Evolutionary conservation across 306 rosid genomes (phyloP).

Genomic region (Cotoneaster glaucophyllus): DNA sequence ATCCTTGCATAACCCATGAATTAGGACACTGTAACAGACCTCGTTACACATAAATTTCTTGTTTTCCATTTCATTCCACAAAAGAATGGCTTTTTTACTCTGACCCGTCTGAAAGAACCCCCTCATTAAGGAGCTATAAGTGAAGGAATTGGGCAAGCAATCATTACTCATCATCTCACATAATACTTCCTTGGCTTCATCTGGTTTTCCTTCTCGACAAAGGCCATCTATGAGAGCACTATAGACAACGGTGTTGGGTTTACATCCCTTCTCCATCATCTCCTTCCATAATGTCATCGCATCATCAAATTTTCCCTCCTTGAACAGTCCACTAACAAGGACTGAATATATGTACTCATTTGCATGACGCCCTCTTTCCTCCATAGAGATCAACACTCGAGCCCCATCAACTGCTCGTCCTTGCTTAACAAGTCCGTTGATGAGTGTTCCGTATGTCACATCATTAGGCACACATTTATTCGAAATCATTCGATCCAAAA

Average conservation of each 20-base stretch:
- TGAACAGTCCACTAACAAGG: slow-evolving; percentile 81
- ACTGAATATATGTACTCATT: slow-evolving; percentile 71
- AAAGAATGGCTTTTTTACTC: slow-evolving; percentile 54
- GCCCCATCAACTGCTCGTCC: slow-evolving; percentile 68
- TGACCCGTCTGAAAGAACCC: slow-evolving; percentile 62
- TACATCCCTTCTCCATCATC: slow-evolving; percentile 59
- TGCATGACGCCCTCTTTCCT: slow-evolving; percentile 64
- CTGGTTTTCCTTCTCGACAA: slow-evolving; percentile 67
- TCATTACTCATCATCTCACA: slow-evolving; percentile 64
- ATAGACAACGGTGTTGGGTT: slow-evolving; percentile 61
- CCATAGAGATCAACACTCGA: slow-evolving; percentile 49
- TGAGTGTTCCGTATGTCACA: slow-evolving; percentile 80
- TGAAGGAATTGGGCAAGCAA: slow-evolving; percentile 55
- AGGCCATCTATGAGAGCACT: slow-evolving; percentile 80
- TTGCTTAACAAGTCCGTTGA: slow-evolving; percentile 78
- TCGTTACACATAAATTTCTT: slow-evolving; percentile 37
- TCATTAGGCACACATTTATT: slow-evolving; percentile 72
- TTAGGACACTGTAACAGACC: slow-evolving; percentile 68
- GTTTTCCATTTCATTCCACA: slow-evolving; percentile 69
- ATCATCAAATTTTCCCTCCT: slow-evolving; percentile 60
- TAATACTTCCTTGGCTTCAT: slow-evolving; percentile 52
- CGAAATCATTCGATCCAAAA: slow-evolving; percentile 59
- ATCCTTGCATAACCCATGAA: slow-evolving; percentile 68
- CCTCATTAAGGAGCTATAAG: slow-evolving; percentile 77
- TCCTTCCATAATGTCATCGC: slow-evolving; percentile 74